A percentile compares a stretch with the other conserved stretches of the same genome.
Conservation (phyloP, 305 asterid species). For the Fraxinus angustifolia region DNA sequence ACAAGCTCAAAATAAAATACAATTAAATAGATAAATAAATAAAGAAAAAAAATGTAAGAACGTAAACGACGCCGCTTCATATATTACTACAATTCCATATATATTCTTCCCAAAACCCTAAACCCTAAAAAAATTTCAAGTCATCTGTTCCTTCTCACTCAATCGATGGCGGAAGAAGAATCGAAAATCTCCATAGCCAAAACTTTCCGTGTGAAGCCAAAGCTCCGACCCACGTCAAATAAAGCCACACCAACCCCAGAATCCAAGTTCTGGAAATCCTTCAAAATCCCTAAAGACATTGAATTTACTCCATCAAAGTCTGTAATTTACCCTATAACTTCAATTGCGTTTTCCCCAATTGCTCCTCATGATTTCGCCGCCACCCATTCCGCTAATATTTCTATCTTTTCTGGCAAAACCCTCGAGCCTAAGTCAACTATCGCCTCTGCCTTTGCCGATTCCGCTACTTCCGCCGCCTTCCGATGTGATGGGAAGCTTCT, state of each 20-base stretch:
- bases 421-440: slow-evolving; percentile 59
- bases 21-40: neutral
- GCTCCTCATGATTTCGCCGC: slow-evolving; percentile 80
- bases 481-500: slow-evolving; percentile 72
- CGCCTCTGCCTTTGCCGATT: slow-evolving; percentile 41
- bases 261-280: slow-evolving; percentile 84
- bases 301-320: slow-evolving; percentile 41
- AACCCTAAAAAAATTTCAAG: neutral
- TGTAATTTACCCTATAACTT: slow-evolving; percentile 45
- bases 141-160: neutral
- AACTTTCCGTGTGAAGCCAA: slow-evolving; percentile 59
- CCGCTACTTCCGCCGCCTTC: slow-evolving; percentile 59
- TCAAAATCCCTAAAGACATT: slow-evolving; percentile 63
- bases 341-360: slow-evolving; percentile 58
- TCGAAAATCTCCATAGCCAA: slow-evolving; percentile 16
- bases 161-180: slow-evolving; percentile 46
- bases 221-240: slow-evolving; percentile 54
- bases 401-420: slow-evolving; percentile 53
- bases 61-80: neutral
- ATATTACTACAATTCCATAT: neutral
- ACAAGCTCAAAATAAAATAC: too few species aligned
- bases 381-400: slow-evolving; percentile 66
- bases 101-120: neutral
- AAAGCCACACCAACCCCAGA: slow-evolving; percentile 58
- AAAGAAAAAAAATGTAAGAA: neutral